Evolutionary conservation across 2,329 filamentous ascomycete genomes (phyloP).

Genomic region (Colletotrichum sp.): DNA sequence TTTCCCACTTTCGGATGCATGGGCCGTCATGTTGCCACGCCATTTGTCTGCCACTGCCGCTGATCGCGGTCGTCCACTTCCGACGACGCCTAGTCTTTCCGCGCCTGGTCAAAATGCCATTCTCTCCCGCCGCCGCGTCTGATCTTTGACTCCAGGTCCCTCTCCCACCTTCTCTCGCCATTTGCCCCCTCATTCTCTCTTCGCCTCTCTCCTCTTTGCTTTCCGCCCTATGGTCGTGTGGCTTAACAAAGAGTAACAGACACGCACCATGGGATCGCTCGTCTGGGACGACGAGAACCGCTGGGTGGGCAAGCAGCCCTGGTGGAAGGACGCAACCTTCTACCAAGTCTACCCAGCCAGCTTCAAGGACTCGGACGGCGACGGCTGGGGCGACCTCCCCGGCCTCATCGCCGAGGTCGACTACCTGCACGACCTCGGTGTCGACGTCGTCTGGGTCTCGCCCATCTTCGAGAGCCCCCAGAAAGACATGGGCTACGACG

Average conservation of each 20-base stretch:
- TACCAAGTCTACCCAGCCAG: slow-evolving; percentile 64
- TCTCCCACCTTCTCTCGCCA: background rate
- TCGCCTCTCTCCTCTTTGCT: background rate
- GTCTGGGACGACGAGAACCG: slow-evolving; percentile 33
- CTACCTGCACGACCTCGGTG: slow-evolving; percentile 66
- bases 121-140: background rate
- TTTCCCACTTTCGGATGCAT: background rate
- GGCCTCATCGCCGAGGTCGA: slow-evolving; percentile 70
- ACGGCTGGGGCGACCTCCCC: slow-evolving; percentile 69
- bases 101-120: slow-evolving; percentile 6
- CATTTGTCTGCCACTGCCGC: background rate
- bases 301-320: slow-evolving; percentile 39
- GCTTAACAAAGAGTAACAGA: background rate
- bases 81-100: background rate
- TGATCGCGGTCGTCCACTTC: background rate
- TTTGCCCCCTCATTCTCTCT: background rate
- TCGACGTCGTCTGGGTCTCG: slow-evolving; percentile 66
- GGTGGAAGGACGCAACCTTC: slow-evolving; percentile 52
- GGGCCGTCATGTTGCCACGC: slow-evolving; percentile 1
- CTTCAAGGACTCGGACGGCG: slow-evolving; percentile 62
- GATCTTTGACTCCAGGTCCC: background rate
- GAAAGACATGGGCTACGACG: slow-evolving; percentile 75
- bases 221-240: background rate
- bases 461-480: slow-evolving; percentile 62
- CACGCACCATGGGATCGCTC: slow-evolving; percentile 36